Conservation (phyloP, 495 filamentous ascomycete genomes). For the Cenococcum geophilum region DNA sequence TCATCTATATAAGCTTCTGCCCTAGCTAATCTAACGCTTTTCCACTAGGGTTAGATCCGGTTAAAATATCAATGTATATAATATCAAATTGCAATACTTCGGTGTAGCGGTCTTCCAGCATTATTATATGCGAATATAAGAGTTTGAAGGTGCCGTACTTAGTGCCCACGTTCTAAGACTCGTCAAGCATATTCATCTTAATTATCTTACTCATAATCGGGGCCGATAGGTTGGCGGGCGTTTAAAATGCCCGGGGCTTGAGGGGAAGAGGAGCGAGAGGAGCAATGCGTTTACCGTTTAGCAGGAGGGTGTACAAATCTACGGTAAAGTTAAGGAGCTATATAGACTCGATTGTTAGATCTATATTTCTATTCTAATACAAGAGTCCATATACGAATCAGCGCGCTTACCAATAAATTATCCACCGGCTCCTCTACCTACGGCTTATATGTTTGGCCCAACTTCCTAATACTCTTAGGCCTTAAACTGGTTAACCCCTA, state of each 20-base stretch:
- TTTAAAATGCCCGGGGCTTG: constrained; percentile 12
- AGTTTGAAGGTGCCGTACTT: constrained; percentile 21
- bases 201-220: constrained; percentile 18
- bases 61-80: constrained; percentile 12
- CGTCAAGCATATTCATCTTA: constrained; percentile 12
- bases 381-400: neutral
- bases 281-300: constrained; percentile 16
- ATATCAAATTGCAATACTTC: constrained; percentile 20
- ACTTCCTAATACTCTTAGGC: too few species aligned
- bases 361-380: too few species aligned
- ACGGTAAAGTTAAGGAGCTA: constrained; percentile 25
- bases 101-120: neutral
- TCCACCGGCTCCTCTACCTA: constrained; percentile 21
- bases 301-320: constrained; percentile 6
- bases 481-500: too few species aligned
- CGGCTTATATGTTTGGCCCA: neutral
- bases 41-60: constrained; percentile 6
- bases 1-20: constrained; percentile 22
- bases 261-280: constrained; percentile 9
- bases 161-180: constrained; percentile 8
- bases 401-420: constrained; percentile 13
- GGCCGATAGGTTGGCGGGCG: constrained; percentile 12
- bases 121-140: constrained; percentile 15
- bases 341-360: neutral
- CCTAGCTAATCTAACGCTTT: constrained; percentile 12